Percentiles rank a stretch among this genome's conserved stretches.
phyloP scores from a whole-genome alignment of 83 land plant genomes.

The Thuja plicata region DNA sequence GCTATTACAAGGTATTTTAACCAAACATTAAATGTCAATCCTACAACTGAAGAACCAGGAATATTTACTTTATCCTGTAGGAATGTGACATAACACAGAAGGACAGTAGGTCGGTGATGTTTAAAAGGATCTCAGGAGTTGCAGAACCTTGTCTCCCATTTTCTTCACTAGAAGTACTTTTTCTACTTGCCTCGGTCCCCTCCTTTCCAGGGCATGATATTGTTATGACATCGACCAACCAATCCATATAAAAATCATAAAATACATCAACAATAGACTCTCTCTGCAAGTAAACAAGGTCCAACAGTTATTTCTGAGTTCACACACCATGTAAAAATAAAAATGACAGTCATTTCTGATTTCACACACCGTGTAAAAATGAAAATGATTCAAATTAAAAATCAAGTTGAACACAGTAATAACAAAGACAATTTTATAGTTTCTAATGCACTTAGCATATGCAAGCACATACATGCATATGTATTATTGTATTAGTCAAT shows the following conservation, averaged over 20 bases:
- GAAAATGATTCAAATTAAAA: slow-evolving; percentile 2
- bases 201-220: slow-evolving; percentile 54
- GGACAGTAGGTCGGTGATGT: slow-evolving; percentile 91
- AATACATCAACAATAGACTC: slow-evolving; percentile 79
- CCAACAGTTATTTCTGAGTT: background rate
- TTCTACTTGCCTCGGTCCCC: slow-evolving; percentile 12
- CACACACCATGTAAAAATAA: background rate
- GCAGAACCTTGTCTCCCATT: slow-evolving; percentile 19
- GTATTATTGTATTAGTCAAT: too few relatives aligned
- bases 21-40: background rate
- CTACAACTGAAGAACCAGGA: background rate
- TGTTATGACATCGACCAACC: slow-evolving; percentile 65
- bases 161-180: slow-evolving; percentile 20
- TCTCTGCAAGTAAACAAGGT: slow-evolving; percentile 47
- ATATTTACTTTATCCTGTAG: slow-evolving; percentile 80
- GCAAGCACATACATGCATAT: too few relatives aligned
- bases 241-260: slow-evolving; percentile 83
- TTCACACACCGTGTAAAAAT: too few relatives aligned
- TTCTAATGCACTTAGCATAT: too few relatives aligned
- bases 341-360: background rate
- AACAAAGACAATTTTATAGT: too few relatives aligned
- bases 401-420: background rate
- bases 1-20: background rate
- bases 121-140: slow-evolving; percentile 78
- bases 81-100: slow-evolving; percentile 94